Evolutionary conservation across 129 eudicot species (phyloP).

Genomic region (Smallanthus sonchifolius): DNA sequence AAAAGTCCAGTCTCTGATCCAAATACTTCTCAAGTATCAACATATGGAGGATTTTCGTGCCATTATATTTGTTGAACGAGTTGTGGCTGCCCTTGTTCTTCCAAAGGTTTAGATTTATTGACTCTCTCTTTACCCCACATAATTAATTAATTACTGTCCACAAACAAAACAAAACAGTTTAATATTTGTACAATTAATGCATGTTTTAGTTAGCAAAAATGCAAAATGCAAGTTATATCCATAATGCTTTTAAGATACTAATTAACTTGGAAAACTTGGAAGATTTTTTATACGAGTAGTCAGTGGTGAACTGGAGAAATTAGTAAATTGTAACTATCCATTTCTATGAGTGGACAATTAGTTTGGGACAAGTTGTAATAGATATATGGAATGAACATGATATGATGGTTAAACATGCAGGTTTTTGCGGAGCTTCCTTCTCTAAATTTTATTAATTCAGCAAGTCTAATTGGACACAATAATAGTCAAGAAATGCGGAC

Average conservation of each 20-base stretch:
- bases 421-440: constrained; percentile 95
- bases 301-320: not conserved
- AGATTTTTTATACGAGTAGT: not conserved
- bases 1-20: constrained; percentile 90
- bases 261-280: not conserved
- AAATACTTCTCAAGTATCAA: constrained; percentile 87
- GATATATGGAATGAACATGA: constrained; percentile 10
- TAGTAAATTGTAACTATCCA: not conserved
- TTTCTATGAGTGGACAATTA: not conserved
- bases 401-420: constrained; percentile 38
- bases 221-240: not conserved
- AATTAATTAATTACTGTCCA: not conserved
- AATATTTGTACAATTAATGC: not conserved
- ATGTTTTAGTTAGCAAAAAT: not conserved
- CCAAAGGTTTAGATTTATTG: constrained; percentile 67
- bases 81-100: constrained; percentile 95
- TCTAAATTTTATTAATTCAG: constrained; percentile 69
- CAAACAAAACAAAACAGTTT: not conserved
- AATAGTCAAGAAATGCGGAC: constrained; percentile 97
- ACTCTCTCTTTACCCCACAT: not conserved
- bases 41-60: constrained; percentile 93
- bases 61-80: constrained; percentile 95
- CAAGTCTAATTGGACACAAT: constrained; percentile 97
- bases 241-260: not conserved
- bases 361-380: not conserved